A percentile compares a stretch with the other conserved stretches of the same genome.
phyloP scores from a whole-genome alignment of 352 stramenopile genomes.

The Globisporangium okanoganense region DNA sequence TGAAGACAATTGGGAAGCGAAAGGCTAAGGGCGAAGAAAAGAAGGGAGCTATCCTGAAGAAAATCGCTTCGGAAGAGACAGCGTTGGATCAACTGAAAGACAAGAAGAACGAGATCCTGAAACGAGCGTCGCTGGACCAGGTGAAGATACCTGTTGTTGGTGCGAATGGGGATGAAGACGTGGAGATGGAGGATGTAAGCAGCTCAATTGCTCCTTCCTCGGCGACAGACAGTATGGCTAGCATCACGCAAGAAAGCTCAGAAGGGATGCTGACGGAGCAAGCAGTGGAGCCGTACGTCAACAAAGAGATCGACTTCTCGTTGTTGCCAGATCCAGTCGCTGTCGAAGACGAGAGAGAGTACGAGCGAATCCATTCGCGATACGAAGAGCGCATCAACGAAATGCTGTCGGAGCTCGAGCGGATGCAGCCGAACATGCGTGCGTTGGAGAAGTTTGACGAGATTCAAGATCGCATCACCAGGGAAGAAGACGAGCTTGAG shows the following conservation, averaged over 20 bases:
- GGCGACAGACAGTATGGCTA: constrained; percentile 22
- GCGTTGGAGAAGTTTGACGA: constrained; percentile 85
- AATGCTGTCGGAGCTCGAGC: constrained; percentile 85
- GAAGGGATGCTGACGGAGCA: constrained; percentile 50
- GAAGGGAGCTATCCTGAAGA: constrained; percentile 71
- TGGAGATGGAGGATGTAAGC: constrained; percentile 59
- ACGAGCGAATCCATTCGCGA: constrained; percentile 71
- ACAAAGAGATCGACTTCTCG: constrained; percentile 89
- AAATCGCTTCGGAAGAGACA: constrained; percentile 87
- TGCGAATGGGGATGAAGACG: constrained; percentile 17
- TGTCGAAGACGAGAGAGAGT: constrained; percentile 80
- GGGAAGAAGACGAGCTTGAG: constrained; percentile 79
- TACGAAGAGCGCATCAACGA: constrained; percentile 68
- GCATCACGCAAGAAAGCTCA: constrained; percentile 16
- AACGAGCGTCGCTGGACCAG: constrained; percentile 94
- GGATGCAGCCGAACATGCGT: constrained; percentile 98
- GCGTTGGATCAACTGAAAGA: constrained; percentile 91
- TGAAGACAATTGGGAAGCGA: constrained; percentile 56
- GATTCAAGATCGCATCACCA: constrained; percentile 73
- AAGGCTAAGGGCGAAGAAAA: constrained; percentile 65
- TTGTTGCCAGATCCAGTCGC: constrained; percentile 66
- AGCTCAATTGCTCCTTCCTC: not conserved
- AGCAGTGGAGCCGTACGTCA: constrained; percentile 34
- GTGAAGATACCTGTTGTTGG: constrained; percentile 80
- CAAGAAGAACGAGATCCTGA: constrained; percentile 93